Evolutionary conservation across 495 filamentous ascomycete species (phyloP).

Genomic region (Melanomma pulvis-pyrius): DNA sequence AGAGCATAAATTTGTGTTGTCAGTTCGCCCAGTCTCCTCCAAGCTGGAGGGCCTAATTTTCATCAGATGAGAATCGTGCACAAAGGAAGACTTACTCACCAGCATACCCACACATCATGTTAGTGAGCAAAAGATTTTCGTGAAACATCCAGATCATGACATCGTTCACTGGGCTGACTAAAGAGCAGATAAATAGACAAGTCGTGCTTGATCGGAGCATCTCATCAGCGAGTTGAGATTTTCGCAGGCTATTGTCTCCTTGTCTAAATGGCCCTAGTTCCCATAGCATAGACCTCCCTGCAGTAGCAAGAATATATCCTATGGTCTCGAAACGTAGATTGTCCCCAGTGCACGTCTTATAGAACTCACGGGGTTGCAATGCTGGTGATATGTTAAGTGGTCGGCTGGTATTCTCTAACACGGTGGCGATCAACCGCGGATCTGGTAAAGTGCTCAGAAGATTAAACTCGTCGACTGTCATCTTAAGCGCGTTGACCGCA

Average conservation of each 20-base stretch:
- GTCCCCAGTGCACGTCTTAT: constrained; percentile 18
- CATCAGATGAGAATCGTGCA: neutral
- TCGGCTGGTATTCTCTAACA: constrained; percentile 14
- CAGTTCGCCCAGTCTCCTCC: constrained; percentile 28
- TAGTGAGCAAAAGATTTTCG: constrained; percentile 12
- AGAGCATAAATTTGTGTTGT: constrained; percentile 27
- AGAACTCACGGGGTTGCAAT: constrained; percentile 6
- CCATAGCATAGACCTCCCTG: constrained; percentile 11
- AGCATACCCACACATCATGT: constrained; percentile 14
- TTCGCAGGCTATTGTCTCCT: neutral
- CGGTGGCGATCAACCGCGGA: neutral
- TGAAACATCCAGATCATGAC: constrained; percentile 24
- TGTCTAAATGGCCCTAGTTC: neutral
- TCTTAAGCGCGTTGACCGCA: constrained; percentile 8
- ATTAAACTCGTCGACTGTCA: constrained; percentile 18
- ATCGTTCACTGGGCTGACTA: constrained; percentile 23
- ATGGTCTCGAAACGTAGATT: constrained; percentile 29
- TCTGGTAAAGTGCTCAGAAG: constrained; percentile 9
- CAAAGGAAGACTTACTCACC: constrained; percentile 6
- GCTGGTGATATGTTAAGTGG: constrained; percentile 16
- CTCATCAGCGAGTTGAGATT: constrained; percentile 12
- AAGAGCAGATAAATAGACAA: constrained; percentile 18
- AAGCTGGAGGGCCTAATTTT: constrained; percentile 12
- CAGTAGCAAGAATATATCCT: constrained; percentile 7
- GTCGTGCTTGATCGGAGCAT: constrained; percentile 20